Conservation (phyloP, 495 filamentous ascomycete genomes). For the Aspergillus diversus region DNA sequence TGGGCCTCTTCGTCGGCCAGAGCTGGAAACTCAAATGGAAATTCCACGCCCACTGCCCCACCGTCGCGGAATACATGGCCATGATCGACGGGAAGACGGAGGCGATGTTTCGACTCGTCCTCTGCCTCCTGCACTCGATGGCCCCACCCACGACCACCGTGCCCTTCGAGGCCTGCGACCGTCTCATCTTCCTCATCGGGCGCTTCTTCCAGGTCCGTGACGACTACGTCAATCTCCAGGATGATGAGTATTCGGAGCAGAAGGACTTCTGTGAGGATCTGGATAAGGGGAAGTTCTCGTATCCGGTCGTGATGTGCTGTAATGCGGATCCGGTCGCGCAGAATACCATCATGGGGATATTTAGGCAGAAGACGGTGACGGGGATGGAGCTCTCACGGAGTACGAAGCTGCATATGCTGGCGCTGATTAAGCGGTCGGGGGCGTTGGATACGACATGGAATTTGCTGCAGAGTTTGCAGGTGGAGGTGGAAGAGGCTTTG, state of each 20-base stretch:
- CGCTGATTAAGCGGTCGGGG: neutral
- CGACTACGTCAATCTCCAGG: conserved; percentile 41
- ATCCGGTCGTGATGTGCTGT: conserved; percentile 30
- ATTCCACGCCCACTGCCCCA: conserved; percentile 24
- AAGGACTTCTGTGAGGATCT: conserved; percentile 55
- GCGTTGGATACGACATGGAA: neutral
- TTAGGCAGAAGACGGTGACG: neutral
- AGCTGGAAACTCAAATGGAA: conserved; percentile 37
- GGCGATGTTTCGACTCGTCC: conserved; percentile 33
- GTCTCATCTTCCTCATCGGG: conserved; percentile 24
- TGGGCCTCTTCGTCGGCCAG: conserved; percentile 32
- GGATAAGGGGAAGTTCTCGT: conserved; percentile 42
- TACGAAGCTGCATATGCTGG: neutral
- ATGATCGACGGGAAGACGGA: conserved; percentile 41
- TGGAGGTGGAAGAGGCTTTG: neutral
- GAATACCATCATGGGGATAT: neutral
- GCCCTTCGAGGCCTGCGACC: neutral
- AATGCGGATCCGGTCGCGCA: neutral
- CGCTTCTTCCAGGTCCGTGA: conserved; percentile 43
- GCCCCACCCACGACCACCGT: neutral
- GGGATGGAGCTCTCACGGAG: neutral
- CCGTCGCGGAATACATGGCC: conserved; percentile 30
- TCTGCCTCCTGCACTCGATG: conserved; percentile 24
- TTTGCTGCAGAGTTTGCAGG: neutral
- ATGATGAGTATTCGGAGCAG: conserved; percentile 27